phyloP scores from a whole-genome alignment of 75 land plant species.

The Cryptomeria japonica region DNA sequence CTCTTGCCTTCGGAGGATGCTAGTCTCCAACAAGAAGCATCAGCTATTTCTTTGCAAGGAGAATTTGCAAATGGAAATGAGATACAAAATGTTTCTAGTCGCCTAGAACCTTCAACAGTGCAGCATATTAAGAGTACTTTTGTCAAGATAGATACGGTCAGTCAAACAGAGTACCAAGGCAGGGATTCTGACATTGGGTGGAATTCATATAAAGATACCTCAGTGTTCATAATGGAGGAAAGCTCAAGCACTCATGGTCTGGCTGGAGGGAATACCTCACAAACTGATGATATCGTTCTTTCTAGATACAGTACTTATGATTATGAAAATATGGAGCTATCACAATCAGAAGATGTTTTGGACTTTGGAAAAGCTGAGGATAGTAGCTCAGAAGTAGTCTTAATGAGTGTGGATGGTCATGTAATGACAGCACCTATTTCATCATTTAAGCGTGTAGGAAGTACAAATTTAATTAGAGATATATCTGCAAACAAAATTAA shows the following conservation, averaged over 20 bases:
- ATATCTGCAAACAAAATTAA: neutral
- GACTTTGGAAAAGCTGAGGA: constrained; percentile 23
- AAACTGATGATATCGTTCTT: neutral
- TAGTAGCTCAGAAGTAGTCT: constrained; percentile 53
- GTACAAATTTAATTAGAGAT: neutral
- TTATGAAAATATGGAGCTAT: constrained; percentile 16
- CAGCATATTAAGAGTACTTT: neutral
- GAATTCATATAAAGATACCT: constrained; percentile 8
- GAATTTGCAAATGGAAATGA: neutral
- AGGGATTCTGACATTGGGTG: neutral
- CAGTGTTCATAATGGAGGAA: constrained; percentile 1
- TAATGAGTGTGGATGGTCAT: constrained; percentile 78
- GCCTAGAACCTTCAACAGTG: neutral
- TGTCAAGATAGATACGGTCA: neutral
- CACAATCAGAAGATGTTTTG: constrained; percentile 27
- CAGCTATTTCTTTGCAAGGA: neutral
- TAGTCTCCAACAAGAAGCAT: neutral
- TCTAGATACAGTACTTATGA: constrained; percentile 29
- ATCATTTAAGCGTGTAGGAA: constrained; percentile 26
- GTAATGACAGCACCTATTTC: constrained; percentile 65
- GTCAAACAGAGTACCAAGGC: constrained; percentile 5
- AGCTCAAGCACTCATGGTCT: neutral
- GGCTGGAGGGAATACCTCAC: neutral
- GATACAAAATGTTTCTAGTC: neutral
- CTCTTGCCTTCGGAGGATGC: neutral